These are phyloP conservation scores for Sugiyamaella grinbergsii DNA, from an alignment of 1,139 yeast genomes.

Conservation along the genomic window DNA sequence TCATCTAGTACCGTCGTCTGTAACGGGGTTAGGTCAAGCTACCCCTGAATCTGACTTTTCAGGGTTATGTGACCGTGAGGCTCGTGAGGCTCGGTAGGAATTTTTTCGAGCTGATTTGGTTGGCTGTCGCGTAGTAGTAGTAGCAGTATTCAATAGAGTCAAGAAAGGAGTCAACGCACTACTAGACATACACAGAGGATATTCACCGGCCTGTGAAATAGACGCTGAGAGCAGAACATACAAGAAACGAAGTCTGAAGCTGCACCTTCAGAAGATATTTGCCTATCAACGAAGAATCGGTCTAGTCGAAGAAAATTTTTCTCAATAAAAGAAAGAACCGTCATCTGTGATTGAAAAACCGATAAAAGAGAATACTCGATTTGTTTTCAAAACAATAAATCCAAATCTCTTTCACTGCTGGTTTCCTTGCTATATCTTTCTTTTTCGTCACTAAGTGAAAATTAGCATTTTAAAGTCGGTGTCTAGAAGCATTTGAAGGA, in stretches of 20 bases:
- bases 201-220: background rate
- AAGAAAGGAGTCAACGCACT: background rate
- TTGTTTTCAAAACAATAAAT: no score
- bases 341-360: no score
- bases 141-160: background rate
- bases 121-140: slow-evolving; percentile 1
- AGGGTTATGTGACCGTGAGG: background rate
- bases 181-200: background rate
- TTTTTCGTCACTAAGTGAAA: no score
- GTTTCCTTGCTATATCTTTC: no score
- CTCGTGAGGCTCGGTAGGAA: background rate
- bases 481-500: background rate
- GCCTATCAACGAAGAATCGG: no score
- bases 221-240: background rate
- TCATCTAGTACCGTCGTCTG: no score
- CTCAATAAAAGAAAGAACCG: no score
- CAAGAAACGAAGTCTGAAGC: background rate
- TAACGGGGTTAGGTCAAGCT: background rate
- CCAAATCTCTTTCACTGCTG: no score
- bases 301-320: no score
- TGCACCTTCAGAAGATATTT: background rate
- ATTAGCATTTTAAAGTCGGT: background rate
- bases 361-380: no score
- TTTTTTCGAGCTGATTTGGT: slow-evolving; percentile 2
- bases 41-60: background rate